Evolutionary conservation across 768 basidiomycete genomes (phyloP).

Genomic region (Tylopilus balloui): DNA sequence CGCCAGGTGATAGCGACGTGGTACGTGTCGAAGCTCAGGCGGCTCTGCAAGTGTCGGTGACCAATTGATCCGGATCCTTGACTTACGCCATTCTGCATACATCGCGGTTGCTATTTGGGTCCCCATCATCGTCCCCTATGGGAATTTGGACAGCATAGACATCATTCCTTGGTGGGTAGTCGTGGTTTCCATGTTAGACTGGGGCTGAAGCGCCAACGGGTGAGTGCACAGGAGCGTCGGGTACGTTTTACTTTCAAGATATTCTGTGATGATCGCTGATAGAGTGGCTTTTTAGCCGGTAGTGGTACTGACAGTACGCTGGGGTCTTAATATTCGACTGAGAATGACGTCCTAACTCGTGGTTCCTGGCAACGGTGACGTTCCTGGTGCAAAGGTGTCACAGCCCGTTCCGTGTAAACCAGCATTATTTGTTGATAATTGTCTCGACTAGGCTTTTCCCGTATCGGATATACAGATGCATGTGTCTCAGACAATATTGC

Average conservation of each 20-base stretch:
- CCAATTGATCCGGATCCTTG: constrained; percentile 13
- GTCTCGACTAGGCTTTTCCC: constrained; percentile 20
- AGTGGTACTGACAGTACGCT: constrained; percentile 20
- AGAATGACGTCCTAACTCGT: neutral
- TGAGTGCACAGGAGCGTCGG: constrained; percentile 18
- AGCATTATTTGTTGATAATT: neutral
- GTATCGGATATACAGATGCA: constrained; percentile 19
- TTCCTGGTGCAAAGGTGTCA: constrained; percentile 25
- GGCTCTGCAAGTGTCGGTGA: neutral
- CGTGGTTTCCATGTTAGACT: neutral
- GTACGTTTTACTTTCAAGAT: constrained; percentile 9
- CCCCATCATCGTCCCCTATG: constrained; percentile 20
- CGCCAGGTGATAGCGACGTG: constrained; percentile 20
- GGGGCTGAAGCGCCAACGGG: neutral
- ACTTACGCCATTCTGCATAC: constrained; percentile 24
- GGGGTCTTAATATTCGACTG: neutral
- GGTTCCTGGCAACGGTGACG: constrained; percentile 21
- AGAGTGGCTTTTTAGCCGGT: constrained; percentile 8
- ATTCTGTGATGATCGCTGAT: neutral
- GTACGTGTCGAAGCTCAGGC: neutral
- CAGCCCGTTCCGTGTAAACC: neutral
- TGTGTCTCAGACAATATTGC: no score
- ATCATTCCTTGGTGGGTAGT: constrained; percentile 22
- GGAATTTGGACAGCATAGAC: constrained; percentile 8
- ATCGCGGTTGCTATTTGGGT: constrained; percentile 22